Evolutionary conservation across 2,329 filamentous ascomycete species (phyloP).

Genomic region (Hymenoscyphus repandus): DNA sequence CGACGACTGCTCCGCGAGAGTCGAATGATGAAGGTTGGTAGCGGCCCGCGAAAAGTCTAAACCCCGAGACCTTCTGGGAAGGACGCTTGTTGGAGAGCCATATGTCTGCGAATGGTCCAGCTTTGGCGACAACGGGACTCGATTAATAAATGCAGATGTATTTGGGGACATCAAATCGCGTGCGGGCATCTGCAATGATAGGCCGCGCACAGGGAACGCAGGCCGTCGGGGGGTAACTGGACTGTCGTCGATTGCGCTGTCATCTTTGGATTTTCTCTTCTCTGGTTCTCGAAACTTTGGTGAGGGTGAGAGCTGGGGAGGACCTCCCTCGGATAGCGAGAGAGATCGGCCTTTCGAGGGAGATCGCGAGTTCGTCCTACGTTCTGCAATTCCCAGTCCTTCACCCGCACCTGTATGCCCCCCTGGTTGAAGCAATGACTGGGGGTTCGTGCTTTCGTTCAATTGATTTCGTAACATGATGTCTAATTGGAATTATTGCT

Average conservation of each 20-base stretch:
- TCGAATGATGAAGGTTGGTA: conserved; percentile 93
- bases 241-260: conserved; percentile 31
- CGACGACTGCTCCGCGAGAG: conserved; percentile 78
- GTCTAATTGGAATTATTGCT: background rate
- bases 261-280: conserved; percentile 29
- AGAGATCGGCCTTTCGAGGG: conserved; percentile 30
- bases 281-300: conserved; percentile 31
- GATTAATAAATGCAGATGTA: conserved; percentile 48
- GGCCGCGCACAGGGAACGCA: conserved; percentile 55
- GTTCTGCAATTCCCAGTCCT: conserved; percentile 5
- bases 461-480: conserved; percentile 24
- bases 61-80: conserved; percentile 83
- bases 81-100: conserved; percentile 78
- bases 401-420: conserved; percentile 1
- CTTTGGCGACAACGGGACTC: conserved; percentile 73
- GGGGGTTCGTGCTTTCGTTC: conserved; percentile 9
- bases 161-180: conserved; percentile 38
- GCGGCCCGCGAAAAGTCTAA: conserved; percentile 91
- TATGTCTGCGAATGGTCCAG: conserved; percentile 81
- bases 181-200: conserved; percentile 66
- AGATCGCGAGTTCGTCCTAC: conserved; percentile 20
- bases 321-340: conserved; percentile 28
- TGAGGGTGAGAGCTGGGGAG: conserved; percentile 29
- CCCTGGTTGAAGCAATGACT: conserved; percentile 6
- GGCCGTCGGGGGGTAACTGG: conserved; percentile 72